phyloP scores from a whole-genome alignment of 2,329 filamentous ascomycete species.

The Chaetomium olivaceum region DNA sequence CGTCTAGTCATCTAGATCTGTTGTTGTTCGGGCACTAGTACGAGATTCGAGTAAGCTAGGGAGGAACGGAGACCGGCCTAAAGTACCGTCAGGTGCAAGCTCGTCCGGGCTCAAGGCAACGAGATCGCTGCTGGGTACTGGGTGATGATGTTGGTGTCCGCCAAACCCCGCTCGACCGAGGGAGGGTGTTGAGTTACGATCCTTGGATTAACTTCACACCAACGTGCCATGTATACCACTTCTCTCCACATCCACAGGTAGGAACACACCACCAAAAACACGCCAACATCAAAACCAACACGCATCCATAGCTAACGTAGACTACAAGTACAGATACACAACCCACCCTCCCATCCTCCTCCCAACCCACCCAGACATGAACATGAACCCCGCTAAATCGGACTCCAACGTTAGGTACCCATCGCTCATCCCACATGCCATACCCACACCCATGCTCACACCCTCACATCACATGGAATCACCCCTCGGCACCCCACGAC shows the following conservation, averaged over 20 bases:
- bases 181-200: too few species aligned
- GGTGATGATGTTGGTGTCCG: too few species aligned
- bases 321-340: constrained; percentile 25
- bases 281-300: constrained; percentile 7
- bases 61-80: too few species aligned
- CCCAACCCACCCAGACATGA: background rate
- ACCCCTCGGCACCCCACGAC: background rate
- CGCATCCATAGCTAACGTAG: constrained; percentile 19
- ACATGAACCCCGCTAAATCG: background rate
- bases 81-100: too few species aligned
- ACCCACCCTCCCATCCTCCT: background rate
- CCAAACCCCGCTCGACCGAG: too few species aligned
- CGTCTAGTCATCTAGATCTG: too few species aligned
- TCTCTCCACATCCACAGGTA: background rate
- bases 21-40: too few species aligned
- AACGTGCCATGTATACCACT: too few species aligned
- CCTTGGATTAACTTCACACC: too few species aligned
- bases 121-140: too few species aligned
- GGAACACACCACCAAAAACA: background rate
- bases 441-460: background rate
- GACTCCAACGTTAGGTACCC: background rate
- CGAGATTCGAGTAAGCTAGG: too few species aligned
- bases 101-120: too few species aligned
- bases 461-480: background rate
- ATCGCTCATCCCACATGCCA: constrained; percentile 2